Conservation (phyloP, 805 yeast genomes). For the Komagataella phaffii region DNA sequence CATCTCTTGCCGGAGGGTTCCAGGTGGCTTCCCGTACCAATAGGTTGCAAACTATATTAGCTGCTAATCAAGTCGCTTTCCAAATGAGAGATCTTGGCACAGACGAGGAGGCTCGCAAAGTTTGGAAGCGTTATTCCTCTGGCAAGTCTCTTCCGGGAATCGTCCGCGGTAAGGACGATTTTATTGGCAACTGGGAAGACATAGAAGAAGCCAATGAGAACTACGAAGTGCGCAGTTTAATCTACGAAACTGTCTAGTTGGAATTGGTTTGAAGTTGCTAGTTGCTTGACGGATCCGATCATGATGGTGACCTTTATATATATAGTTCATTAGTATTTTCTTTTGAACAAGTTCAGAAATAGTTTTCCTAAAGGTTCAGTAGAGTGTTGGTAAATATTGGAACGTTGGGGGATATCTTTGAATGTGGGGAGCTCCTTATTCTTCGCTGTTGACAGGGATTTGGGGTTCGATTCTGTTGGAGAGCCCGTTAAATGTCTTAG, state of each 20-base stretch:
- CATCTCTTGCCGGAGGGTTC: conserved; percentile 82
- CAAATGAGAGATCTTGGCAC: conserved; percentile 73
- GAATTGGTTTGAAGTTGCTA: neutral
- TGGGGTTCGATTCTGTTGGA: neutral
- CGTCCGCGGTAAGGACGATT: conserved; percentile 69
- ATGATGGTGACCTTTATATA: neutral
- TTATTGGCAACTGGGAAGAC: conserved; percentile 77
- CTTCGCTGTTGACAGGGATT: neutral
- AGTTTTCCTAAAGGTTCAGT: conserved; percentile 16
- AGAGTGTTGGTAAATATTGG: conserved; percentile 13
- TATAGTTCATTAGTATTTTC: neutral
- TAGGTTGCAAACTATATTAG: conserved; percentile 57
- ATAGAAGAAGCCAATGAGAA: conserved; percentile 81
- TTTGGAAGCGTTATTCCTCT: conserved; percentile 65
- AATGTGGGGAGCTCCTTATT: conserved; percentile 6
- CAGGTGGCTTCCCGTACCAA: conserved; percentile 69
- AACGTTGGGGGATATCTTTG: conserved; percentile 2
- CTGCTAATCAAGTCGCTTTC: conserved; percentile 59
- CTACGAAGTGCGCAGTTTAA: conserved; percentile 45
- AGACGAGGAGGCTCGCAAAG: conserved; percentile 70
- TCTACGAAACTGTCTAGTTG: conserved; percentile 46
- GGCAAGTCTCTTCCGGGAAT: conserved; percentile 78
- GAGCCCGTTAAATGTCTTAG: conserved; percentile 9
- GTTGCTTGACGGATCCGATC: neutral
- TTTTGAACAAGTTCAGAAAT: conserved; percentile 12